Evolutionary conservation across 306 rosid genomes (phyloP).

Genomic region (Dalbergia cochinchinensis): DNA sequence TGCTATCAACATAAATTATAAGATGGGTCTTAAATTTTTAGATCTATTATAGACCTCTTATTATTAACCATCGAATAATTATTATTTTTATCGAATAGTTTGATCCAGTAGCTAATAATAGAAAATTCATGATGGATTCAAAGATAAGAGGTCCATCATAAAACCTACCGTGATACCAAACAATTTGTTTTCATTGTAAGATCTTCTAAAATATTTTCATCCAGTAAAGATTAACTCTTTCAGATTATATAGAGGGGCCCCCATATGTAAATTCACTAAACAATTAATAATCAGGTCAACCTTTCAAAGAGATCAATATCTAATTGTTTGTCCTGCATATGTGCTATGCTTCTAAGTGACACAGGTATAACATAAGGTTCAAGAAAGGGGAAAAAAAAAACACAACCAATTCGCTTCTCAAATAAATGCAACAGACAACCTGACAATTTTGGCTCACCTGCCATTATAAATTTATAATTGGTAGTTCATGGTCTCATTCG

Average conservation of each 20-base stretch:
- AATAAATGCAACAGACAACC: slow-evolving; percentile 42
- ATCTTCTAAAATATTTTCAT: too few species aligned
- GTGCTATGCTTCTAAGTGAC: background rate
- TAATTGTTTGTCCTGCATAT: slow-evolving; percentile 30
- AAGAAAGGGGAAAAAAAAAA: background rate
- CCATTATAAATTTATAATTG: slow-evolving; percentile 33
- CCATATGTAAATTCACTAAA: slow-evolving; percentile 7
- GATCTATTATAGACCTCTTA: too few species aligned
- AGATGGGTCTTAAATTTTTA: too few species aligned
- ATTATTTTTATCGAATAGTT: too few species aligned
- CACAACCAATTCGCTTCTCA: slow-evolving; percentile 17
- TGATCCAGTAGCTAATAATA: too few species aligned
- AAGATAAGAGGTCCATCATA: too few species aligned
- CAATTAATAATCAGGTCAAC: slow-evolving; percentile 13
- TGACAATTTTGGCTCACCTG: slow-evolving; percentile 30
- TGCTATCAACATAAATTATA: too few species aligned
- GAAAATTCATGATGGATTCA: too few species aligned
- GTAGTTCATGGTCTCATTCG: background rate
- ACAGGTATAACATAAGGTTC: slow-evolving; percentile 25
- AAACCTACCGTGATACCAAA: too few species aligned
- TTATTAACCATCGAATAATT: too few species aligned
- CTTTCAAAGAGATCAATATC: slow-evolving; percentile 35
- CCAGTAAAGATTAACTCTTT: too few species aligned
- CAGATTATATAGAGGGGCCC: background rate
- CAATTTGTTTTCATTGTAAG: too few species aligned